Percentiles rank a stretch among this genome's conserved stretches.
Evolutionary conservation across 148 eudicot genomes (phyloP).

Genomic region (Rhododendron ferrugineum): DNA sequence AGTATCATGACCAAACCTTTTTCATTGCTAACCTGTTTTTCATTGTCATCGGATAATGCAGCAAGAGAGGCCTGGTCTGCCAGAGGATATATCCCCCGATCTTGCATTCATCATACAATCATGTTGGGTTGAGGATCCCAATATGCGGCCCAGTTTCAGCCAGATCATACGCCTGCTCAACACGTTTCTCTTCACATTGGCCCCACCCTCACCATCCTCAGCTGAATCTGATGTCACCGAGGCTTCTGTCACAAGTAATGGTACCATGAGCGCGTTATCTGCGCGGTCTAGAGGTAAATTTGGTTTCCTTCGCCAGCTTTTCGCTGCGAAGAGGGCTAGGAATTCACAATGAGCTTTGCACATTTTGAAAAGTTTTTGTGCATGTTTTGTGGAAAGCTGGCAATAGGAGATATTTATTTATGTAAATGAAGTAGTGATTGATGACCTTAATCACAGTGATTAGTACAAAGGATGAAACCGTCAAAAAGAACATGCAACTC

Average conservation of each 20-base stretch:
- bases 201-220: constrained; percentile 39
- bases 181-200: constrained; percentile 40
- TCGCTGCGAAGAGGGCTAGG: constrained; percentile 65
- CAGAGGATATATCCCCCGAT: constrained; percentile 67
- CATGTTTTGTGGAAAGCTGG: not conserved
- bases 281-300: constrained; percentile 64
- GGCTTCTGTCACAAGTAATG: constrained; percentile 45
- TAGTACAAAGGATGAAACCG: not conserved
- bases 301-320: constrained; percentile 74
- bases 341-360: constrained; percentile 41
- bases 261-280: constrained; percentile 57
- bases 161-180: constrained; percentile 83
- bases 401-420: not conserved
- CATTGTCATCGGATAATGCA: constrained; percentile 33
- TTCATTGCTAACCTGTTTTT: not conserved
- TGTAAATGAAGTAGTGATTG: not conserved
- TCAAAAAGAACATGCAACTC: not conserved
- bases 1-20: not conserved
- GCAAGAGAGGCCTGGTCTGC: constrained; percentile 80
- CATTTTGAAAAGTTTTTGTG: constrained; percentile 11
- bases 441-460: constrained; percentile 18
- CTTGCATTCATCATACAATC: constrained; percentile 76
- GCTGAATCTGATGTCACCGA: constrained; percentile 31
- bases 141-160: constrained; percentile 75
- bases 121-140: constrained; percentile 89